Conservation (phyloP, 352 stramenopile species). For the Pythium coloratum region DNA sequence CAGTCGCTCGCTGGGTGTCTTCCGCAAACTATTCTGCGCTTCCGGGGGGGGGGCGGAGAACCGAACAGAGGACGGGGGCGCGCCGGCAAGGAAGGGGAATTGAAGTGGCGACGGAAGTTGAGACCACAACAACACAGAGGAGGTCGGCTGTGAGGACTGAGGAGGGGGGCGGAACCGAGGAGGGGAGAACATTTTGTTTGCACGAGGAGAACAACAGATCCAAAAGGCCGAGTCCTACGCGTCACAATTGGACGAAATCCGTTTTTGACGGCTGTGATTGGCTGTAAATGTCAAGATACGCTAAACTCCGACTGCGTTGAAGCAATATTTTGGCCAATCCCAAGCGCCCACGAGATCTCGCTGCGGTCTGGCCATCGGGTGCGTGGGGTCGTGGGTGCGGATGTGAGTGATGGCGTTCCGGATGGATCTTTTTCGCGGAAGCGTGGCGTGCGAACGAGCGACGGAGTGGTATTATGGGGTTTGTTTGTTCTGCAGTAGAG, state of each 20-base stretch:
- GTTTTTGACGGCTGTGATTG: not conserved
- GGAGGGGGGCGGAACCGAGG: not conserved
- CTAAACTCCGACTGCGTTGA: conserved; percentile 5
- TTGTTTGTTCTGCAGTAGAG: not conserved
- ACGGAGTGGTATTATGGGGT: not conserved
- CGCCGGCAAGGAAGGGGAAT: conserved; percentile 21
- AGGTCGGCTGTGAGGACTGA: conserved; percentile 1
- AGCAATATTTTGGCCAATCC: conserved; percentile 21
- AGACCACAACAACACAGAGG: conserved; percentile 2
- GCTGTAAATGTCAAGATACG: not conserved
- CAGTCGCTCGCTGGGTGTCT: conserved; percentile 1
- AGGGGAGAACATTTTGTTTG: conserved; percentile 14
- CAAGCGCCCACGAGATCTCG: conserved; percentile 12
- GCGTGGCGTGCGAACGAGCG: conserved; percentile 15
- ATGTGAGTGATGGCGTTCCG: not conserved
- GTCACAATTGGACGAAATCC: conserved; percentile 21
- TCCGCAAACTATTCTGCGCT: not conserved
- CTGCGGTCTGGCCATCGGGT: conserved; percentile 17
- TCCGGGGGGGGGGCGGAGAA: not conserved
- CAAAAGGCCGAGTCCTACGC: conserved; percentile 4
- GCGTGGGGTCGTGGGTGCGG: conserved; percentile 15
- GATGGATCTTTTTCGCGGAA: conserved; percentile 24
- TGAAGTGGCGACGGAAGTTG: conserved; percentile 20
- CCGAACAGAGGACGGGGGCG: not conserved
- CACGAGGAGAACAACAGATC: conserved; percentile 1